These are phyloP conservation scores for Bretziella fagacearum DNA, from an alignment of 2,329 filamentous ascomycete species.

Conservation along the genomic window DNA sequence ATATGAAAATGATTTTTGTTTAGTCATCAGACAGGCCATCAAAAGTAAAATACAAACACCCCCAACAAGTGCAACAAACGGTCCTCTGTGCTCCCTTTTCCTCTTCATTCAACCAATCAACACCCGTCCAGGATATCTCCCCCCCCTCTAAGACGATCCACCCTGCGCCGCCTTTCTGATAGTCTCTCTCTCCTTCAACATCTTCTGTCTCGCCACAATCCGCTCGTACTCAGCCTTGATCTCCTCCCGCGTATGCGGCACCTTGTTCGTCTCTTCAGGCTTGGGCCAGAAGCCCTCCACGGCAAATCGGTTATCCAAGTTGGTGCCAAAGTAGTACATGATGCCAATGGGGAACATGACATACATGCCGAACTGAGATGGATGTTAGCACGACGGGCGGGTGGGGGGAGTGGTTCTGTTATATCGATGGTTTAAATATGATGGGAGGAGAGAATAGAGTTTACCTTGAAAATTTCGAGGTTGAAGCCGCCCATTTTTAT, in stretches of 20 bases:
- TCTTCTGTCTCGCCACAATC: slow-evolving; percentile 47
- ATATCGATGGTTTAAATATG: background rate
- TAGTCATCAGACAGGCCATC: too few species aligned
- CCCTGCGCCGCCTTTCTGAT: slow-evolving; percentile 20
- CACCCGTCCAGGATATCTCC: too few species aligned
- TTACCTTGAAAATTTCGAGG: slow-evolving; percentile 86
- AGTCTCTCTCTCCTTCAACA: slow-evolving; percentile 47
- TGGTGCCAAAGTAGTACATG: slow-evolving; percentile 99
- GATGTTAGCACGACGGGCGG: background rate
- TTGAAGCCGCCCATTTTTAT: slow-evolving; percentile 70
- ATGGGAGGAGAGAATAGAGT: slow-evolving; percentile 14
- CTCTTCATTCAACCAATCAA: too few species aligned
- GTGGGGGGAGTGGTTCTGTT: background rate
- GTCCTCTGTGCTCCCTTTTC: too few species aligned
- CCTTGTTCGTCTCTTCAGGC: slow-evolving; percentile 54
- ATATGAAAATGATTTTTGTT: too few species aligned
- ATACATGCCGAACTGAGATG: slow-evolving; percentile 79
- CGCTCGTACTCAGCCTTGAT: slow-evolving; percentile 67
- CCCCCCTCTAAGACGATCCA: too few species aligned
- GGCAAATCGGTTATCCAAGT: slow-evolving; percentile 80
- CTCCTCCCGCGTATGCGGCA: slow-evolving; percentile 64
- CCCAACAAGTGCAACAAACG: too few species aligned
- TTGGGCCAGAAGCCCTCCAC: slow-evolving; percentile 92
- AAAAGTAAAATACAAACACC: background rate
- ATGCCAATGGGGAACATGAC: slow-evolving; percentile 96